Conservation (phyloP, 345 rosid species). For the Brassica carinata region DNA sequence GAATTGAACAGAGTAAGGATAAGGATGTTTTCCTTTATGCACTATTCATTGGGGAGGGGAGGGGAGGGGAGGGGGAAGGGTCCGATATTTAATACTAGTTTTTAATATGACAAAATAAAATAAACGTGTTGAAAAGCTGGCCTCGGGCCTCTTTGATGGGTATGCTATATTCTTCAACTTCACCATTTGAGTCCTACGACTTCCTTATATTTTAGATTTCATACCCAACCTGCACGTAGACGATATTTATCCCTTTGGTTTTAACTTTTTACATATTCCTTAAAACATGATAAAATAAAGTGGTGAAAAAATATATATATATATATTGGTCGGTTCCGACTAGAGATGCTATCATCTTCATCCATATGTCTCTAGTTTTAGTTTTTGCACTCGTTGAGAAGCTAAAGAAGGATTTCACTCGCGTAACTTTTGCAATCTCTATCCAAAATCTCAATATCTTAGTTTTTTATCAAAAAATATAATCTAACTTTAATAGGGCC, state of each 20-base stretch:
- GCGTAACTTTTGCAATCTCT: neutral
- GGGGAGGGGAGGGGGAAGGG: neutral
- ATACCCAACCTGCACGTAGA: conserved; percentile 12
- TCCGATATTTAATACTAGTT: neutral
- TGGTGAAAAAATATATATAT: neutral
- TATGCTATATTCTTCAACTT: conserved; percentile 31
- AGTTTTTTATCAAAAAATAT: neutral
- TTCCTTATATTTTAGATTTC: neutral
- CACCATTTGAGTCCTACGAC: conserved; percentile 35
- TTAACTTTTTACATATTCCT: too few species aligned
- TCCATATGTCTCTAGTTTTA: neutral
- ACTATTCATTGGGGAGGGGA: neutral
- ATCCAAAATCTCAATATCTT: conserved; percentile 1
- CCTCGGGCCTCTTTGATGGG: conserved; percentile 33
- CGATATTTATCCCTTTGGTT: too few species aligned
- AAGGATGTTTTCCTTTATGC: conserved; percentile 34
- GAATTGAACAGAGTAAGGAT: conserved; percentile 32
- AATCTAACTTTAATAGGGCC: neutral
- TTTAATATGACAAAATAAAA: conserved; percentile 2
- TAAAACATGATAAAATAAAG: too few species aligned
- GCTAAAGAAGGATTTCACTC: neutral
- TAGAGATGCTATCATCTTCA: conserved; percentile 1
- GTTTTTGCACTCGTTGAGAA: neutral
- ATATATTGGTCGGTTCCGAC: neutral
- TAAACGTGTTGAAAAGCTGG: conserved; percentile 33